Evolutionary conservation across 2,329 filamentous ascomycete genomes (phyloP).

Genomic region (Alternaria incomplexa): DNA sequence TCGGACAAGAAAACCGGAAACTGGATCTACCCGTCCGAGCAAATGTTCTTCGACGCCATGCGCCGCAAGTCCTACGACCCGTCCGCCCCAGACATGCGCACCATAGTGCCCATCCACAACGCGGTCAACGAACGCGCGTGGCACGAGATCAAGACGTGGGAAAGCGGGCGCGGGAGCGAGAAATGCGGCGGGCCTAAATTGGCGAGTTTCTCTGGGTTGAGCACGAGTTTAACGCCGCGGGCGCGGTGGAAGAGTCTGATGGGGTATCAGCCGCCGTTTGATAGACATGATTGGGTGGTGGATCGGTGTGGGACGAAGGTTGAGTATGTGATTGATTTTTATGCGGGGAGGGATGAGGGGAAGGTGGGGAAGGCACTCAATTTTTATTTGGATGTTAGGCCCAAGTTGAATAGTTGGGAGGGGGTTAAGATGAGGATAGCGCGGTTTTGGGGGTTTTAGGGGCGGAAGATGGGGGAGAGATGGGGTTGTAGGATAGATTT

Average conservation of each 20-base stretch:
- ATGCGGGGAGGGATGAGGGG: conserved; percentile 69
- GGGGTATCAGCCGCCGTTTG: conserved; percentile 92
- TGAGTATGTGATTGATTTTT: conserved; percentile 99
- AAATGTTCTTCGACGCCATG: conserved; percentile 98
- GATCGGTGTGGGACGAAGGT: conserved; percentile 85
- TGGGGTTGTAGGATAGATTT: neutral
- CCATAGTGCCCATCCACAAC: conserved; percentile 96
- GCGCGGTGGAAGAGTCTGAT: conserved; percentile 82
- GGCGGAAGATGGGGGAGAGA: neutral
- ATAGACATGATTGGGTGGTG: conserved; percentile 96
- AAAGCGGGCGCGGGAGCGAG: conserved; percentile 67
- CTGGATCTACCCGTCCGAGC: conserved; percentile 96
- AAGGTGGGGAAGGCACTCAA: conserved; percentile 58
- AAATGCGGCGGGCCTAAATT: conserved; percentile 79
- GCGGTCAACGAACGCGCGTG: conserved; percentile 97
- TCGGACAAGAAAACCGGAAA: conserved; percentile 75
- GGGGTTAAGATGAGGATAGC: conserved; percentile 64
- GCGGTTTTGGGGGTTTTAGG: conserved; percentile 55
- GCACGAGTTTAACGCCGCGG: conserved; percentile 72
- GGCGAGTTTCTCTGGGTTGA: conserved; percentile 78
- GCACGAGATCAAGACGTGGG: conserved; percentile 90
- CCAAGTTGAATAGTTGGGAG: conserved; percentile 69
- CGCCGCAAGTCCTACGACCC: conserved; percentile 84
- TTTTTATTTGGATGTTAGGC: conserved; percentile 70
- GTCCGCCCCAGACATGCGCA: conserved; percentile 77